phyloP scores from a whole-genome alignment of 495 filamentous ascomycete species.

The Aspergillus asperescens region DNA sequence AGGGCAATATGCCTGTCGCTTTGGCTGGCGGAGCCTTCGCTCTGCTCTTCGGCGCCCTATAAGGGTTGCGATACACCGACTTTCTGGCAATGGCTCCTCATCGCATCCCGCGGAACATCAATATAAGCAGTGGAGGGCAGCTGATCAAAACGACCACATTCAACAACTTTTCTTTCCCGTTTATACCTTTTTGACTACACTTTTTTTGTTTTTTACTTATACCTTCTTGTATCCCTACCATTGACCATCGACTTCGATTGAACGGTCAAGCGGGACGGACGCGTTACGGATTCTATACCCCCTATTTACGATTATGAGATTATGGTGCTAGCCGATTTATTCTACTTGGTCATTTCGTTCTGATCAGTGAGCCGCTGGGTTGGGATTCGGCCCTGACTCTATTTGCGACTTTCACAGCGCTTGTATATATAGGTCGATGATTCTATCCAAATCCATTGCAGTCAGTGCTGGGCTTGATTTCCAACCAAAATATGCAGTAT shows the following conservation, averaged over 20 bases:
- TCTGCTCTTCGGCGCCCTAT: constrained; percentile 36
- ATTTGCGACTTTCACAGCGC: constrained; percentile 11
- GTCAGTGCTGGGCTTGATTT: constrained; percentile 11
- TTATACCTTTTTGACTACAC: background rate
- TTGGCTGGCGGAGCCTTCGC: constrained; percentile 37
- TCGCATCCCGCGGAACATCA: background rate
- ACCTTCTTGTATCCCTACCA: constrained; percentile 14
- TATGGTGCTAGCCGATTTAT: constrained; percentile 16
- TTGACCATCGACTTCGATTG: constrained; percentile 19
- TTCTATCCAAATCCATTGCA: constrained; percentile 13
- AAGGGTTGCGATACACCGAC: background rate
- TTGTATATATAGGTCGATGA: constrained; percentile 16
- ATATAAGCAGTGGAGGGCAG: constrained; percentile 5
- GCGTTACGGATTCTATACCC: constrained; percentile 34
- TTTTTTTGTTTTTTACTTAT: constrained; percentile 7
- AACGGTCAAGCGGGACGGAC: constrained; percentile 11
- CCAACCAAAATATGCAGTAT: too few species aligned
- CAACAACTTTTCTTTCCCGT: constrained; percentile 21
- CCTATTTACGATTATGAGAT: constrained; percentile 31
- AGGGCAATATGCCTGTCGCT: constrained; percentile 29
- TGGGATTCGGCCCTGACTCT: constrained; percentile 5
- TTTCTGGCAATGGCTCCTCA: constrained; percentile 8
- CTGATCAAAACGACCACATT: constrained; percentile 13
- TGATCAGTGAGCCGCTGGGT: constrained; percentile 12
- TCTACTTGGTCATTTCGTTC: constrained; percentile 10